These are phyloP conservation scores for Mortierella sp. DNA, from an alignment of 371 early-diverging fungal species.

Conservation along the genomic window DNA sequence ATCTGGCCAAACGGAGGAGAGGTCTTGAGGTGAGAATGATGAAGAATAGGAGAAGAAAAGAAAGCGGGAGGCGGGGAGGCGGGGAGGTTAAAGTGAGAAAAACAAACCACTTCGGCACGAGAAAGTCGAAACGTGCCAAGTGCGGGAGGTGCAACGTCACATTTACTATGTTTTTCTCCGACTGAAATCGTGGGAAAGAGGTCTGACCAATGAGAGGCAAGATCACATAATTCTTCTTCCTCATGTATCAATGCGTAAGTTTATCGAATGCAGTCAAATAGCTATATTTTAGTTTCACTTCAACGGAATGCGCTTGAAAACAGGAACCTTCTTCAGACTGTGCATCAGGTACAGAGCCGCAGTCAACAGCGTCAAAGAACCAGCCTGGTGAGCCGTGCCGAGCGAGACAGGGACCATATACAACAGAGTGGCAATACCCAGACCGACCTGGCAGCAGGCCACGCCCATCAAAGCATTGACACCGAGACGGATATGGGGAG, in stretches of 20 bases:
- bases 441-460: constrained; percentile 79
- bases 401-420: constrained; percentile 93
- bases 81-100: neutral
- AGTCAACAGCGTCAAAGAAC: constrained; percentile 89
- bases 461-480: constrained; percentile 81
- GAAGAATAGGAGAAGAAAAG: neutral
- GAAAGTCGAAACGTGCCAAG: too few relatives aligned
- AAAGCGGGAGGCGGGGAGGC: neutral
- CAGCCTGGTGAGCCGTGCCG: constrained; percentile 97
- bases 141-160: neutral
- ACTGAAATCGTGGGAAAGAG: constrained; percentile 4
- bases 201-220: constrained; percentile 7
- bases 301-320: constrained; percentile 38
- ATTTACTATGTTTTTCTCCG: too few relatives aligned
- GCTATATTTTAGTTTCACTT: too few relatives aligned
- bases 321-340: constrained; percentile 73
- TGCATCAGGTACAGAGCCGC: constrained; percentile 86
- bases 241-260: neutral
- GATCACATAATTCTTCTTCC: neutral
- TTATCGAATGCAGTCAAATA: too few relatives aligned
- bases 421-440: constrained; percentile 93
- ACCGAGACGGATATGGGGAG: constrained; percentile 73
- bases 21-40: constrained; percentile 15
- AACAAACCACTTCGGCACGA: constrained; percentile 9
- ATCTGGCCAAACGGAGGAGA: neutral